Evolutionary conservation across 2,329 filamentous ascomycete species (phyloP), one percentile per base, ranked within the genome.

Genomic region (Fusarium acutatum): DNA sequence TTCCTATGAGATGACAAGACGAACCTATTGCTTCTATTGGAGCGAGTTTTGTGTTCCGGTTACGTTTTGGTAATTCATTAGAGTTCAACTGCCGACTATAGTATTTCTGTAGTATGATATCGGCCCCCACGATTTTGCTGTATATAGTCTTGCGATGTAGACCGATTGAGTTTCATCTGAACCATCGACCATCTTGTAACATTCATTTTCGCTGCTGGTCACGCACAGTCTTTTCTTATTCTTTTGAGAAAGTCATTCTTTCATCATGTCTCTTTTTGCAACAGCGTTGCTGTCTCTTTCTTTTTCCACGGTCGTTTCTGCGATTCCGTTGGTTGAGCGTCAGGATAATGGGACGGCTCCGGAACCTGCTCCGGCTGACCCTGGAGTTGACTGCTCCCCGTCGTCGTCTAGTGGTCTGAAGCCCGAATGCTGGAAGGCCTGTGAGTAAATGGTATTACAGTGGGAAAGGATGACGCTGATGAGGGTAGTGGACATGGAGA

Each of bases 381-480:
- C 66, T 13, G 64, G 43, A n/a, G 44, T 65, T 1, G 67, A 69
- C 17, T 69, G 67, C 3, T 63, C 67, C 10, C 67, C 67, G 0
- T 50, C 60, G 4, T 69, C 67, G 3, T n/a, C 67, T 6, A 58
- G 40, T 20, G 67, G 67, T 8, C n/a, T 69, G 20, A 69, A 69
- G 35, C 38, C 67, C 0, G 67, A 69, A 26, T 69, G 67, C 40
- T 69, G 67, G 65, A 65, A 69, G 22, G 67, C 67, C 4, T 30
- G 64, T 69, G 18, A 57, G 66, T 69, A 3, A 13, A 6, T 6
- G 1, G 0, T 5, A 11, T 1, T 5, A 6, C 0, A 5, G 1
- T 4, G 22, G 4, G 8, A 11, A 15, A 2, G 1, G 17, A 20
- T 6, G 10, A 7, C 30, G 17, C 28, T 69, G 5, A 69, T 28